Percentiles rank a stretch among this genome's conserved stretches.
Evolutionary conservation across 768 basidiomycete species (phyloP).

Genomic region (Pleurotus djamor): DNA sequence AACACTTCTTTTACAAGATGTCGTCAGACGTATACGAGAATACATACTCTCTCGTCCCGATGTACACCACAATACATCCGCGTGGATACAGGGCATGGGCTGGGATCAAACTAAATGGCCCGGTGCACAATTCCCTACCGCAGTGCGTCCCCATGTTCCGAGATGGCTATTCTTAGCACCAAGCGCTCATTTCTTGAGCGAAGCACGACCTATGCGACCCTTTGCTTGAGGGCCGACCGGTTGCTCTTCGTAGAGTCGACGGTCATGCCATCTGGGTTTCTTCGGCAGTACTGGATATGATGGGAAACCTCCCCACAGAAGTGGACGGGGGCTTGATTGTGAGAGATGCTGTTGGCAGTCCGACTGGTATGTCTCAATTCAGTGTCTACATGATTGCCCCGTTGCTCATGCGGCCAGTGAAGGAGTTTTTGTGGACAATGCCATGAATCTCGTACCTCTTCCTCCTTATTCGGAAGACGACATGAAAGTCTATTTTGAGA

Average conservation of each 20-base stretch:
- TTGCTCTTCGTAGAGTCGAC: conserved; percentile 77
- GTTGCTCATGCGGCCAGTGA: not conserved
- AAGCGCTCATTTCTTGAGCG: not conserved
- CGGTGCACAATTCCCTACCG: conserved; percentile 62
- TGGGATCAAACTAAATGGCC: conserved; percentile 93
- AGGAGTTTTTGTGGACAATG: conserved; percentile 87
- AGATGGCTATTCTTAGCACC: not conserved
- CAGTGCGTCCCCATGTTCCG: conserved; percentile 39
- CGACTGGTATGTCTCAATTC: conserved; percentile 52
- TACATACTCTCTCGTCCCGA: conserved; percentile 62
- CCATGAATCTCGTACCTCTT: conserved; percentile 70
- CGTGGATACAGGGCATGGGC: conserved; percentile 85
- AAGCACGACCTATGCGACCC: conserved; percentile 80
- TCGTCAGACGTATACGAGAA: conserved; percentile 55
- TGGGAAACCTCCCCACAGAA: conserved; percentile 56
- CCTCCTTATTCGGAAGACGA: conserved; percentile 65
- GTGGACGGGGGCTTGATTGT: conserved; percentile 79
- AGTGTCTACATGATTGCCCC: not conserved
- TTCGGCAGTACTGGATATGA: conserved; percentile 59
- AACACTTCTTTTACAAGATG: conserved; percentile 37
- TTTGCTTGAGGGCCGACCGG: conserved; percentile 63
- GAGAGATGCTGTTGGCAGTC: conserved; percentile 55
- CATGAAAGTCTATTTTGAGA: conserved; percentile 56
- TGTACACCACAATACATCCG: conserved; percentile 43
- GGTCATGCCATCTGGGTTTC: conserved; percentile 90